Base-by-base conservation (phyloP, 2,329 filamentous ascomycete genomes). In the Aspergillus piperis region DNA sequence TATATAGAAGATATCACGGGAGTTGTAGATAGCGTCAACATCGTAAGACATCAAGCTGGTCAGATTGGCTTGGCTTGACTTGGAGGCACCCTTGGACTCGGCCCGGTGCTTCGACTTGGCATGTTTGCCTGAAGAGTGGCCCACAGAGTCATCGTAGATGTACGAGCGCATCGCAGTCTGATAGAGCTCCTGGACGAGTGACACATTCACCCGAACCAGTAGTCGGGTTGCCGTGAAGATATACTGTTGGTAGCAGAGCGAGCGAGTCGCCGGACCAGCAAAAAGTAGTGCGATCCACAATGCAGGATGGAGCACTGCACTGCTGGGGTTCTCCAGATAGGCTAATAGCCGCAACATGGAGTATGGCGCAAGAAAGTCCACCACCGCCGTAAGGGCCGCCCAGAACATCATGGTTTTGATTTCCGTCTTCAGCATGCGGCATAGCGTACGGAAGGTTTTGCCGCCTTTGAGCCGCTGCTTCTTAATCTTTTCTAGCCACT, bases 41-140 rank as follows among this genome's bases (percentile, higher is more conserved):
- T 87, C 84, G 27, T 83, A 83, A 8, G 83, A 82, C 82, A 86
- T 86, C 56, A 87, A 75, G 58, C 84, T 86, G 13, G 82, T 82
- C 49, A 85, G 77, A 15, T 83, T 83, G 7, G 82, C 78, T 3
- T 83, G 82, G 1, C 82, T 78, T 21, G 76, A 72, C 13, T 70
- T 73, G 44, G 72, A 66, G 42, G 72, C 64, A 2, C 62, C 62
- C 23, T 73, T 74, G 61, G 63, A 49, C 62, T 17, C 27, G 2
- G 39, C 53, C 15, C 39, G 25, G 39, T 55, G 23, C 5, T 19
- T 25, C n/a, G 39, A 44, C 13, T 55, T 47, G 8, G 27, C 39
- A 15, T 54, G 21, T 7, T 47, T 55, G 3, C 41, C 41, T 44
- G 19, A 19, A 23, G 41, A 44, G 25, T 44, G 39, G 8, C 53